phyloP scores from a whole-genome alignment of 805 yeast genomes.

The Barnettozyma botsteinii region DNA sequence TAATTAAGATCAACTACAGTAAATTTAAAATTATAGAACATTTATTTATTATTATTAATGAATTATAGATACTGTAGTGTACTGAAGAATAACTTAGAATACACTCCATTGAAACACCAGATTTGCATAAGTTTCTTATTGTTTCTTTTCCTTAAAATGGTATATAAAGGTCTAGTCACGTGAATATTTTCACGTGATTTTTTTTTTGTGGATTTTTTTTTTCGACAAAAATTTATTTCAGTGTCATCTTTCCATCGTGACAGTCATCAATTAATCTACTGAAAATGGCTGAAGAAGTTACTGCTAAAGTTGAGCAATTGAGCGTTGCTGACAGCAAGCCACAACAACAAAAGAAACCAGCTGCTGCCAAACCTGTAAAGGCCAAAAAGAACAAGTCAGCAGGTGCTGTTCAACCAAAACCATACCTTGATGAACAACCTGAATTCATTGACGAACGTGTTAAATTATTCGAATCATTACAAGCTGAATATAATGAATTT shows the following conservation, averaged over 20 bases:
- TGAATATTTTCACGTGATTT: no score
- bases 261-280: neutral
- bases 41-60: no score
- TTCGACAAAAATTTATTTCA: no score
- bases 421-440: conserved; percentile 72
- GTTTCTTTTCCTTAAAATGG: no score
- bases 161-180: no score
- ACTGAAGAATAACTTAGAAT: no score
- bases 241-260: neutral
- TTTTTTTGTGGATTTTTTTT: no score
- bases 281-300: conserved; percentile 38
- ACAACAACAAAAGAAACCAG: conserved; percentile 18
- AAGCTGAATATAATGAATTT: conserved; percentile 69
- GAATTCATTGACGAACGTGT: conserved; percentile 75
- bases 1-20: no score
- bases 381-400: conserved; percentile 39
- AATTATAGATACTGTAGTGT: no score
- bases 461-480: conserved; percentile 71
- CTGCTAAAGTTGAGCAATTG: conserved; percentile 42
- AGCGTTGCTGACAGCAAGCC: conserved; percentile 26
- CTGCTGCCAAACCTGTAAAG: conserved; percentile 26
- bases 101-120: no score
- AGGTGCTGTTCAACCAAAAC: conserved; percentile 29
- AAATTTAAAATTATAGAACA: no score
- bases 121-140: no score